Evolutionary conservation across 176 grass and related monocot species (phyloP).

Genomic region (Ensete ventricosum): DNA sequence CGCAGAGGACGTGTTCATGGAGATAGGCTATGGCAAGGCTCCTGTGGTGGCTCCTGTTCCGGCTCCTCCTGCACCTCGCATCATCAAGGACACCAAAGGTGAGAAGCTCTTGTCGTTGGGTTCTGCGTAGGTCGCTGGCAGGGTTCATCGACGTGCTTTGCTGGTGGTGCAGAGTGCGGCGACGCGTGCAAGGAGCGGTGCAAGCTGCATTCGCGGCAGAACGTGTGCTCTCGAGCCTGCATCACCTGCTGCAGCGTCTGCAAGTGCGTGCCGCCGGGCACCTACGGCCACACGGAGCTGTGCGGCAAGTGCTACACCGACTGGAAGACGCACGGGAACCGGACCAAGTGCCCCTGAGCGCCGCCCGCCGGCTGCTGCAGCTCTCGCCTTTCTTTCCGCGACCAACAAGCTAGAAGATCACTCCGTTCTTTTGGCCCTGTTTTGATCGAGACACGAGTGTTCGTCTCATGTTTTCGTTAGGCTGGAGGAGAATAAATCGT

Average conservation of each 20-base stretch:
- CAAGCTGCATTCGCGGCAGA: conserved; percentile 53
- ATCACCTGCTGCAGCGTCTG: conserved; percentile 67
- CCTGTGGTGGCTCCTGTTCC: conserved; percentile 17
- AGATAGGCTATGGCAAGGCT: conserved; percentile 29
- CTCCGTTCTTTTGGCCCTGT: too few species aligned
- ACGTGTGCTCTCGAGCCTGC: conserved; percentile 70
- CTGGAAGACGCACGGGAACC: conserved; percentile 88
- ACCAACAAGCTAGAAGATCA: too few species aligned
- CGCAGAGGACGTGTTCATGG: not conserved
- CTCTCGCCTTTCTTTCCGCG: too few species aligned
- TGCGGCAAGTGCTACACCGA: conserved; percentile 89
- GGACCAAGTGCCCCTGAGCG: conserved; percentile 77
- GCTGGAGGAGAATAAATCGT: too few species aligned
- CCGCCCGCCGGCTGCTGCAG: not conserved
- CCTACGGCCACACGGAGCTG: conserved; percentile 59
- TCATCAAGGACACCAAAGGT: conserved; percentile 75
- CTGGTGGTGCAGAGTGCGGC: conserved; percentile 39
- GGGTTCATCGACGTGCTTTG: not conserved
- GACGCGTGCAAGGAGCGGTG: conserved; percentile 62
- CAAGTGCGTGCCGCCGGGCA: conserved; percentile 89
- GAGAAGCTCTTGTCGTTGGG: not conserved
- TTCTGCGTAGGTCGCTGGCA: not conserved
- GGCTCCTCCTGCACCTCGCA: conserved; percentile 43
- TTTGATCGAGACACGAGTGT: too few species aligned
- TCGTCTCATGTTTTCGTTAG: too few species aligned